A percentile compares a stretch with the other conserved stretches of the same genome.
Evolutionary conservation across 2,329 filamentous ascomycete species (phyloP).

Genomic region (Pseudopithomyces maydicus): DNA sequence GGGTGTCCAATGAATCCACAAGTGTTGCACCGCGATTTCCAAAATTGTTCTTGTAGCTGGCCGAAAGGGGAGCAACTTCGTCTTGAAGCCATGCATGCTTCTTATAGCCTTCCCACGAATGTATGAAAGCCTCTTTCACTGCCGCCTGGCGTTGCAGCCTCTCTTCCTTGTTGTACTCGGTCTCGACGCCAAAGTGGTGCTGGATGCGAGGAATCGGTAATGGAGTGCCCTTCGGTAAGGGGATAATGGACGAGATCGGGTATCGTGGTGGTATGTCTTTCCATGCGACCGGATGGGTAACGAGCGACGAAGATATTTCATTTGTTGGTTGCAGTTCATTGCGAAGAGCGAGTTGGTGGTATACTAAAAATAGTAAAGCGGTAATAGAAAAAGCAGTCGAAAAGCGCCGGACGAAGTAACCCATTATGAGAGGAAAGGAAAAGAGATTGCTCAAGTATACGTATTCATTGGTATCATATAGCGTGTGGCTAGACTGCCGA

Average conservation of each 20-base stretch:
- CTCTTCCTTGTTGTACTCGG: constrained; percentile 36
- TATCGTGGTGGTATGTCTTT: constrained; percentile 37
- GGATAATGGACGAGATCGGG: constrained; percentile 36
- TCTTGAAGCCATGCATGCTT: constrained; percentile 59
- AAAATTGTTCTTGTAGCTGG: constrained; percentile 54
- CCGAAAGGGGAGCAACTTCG: constrained; percentile 57
- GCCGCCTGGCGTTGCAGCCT: constrained; percentile 36
- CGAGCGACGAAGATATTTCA: constrained; percentile 28
- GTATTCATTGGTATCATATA: constrained; percentile 11
- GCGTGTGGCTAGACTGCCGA: background rate
- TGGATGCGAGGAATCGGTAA: constrained; percentile 43
- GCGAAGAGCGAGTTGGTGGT: constrained; percentile 32
- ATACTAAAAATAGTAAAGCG: constrained; percentile 34
- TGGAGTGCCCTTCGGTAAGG: constrained; percentile 38
- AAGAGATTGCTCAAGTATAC: constrained; percentile 1
- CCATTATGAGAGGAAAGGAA: constrained; percentile 23
- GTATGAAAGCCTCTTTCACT: constrained; percentile 45
- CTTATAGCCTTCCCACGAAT: constrained; percentile 57
- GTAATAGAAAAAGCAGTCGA: constrained; percentile 31
- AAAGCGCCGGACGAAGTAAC: constrained; percentile 35
- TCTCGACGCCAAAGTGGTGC: constrained; percentile 42
- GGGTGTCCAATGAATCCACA: constrained; percentile 65
- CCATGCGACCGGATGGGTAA: constrained; percentile 40
- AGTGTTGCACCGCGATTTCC: constrained; percentile 64
- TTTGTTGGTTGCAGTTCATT: constrained; percentile 25